Base-by-base conservation (phyloP, 345 rosid species). In the Noccaea bulbosa region DNA sequence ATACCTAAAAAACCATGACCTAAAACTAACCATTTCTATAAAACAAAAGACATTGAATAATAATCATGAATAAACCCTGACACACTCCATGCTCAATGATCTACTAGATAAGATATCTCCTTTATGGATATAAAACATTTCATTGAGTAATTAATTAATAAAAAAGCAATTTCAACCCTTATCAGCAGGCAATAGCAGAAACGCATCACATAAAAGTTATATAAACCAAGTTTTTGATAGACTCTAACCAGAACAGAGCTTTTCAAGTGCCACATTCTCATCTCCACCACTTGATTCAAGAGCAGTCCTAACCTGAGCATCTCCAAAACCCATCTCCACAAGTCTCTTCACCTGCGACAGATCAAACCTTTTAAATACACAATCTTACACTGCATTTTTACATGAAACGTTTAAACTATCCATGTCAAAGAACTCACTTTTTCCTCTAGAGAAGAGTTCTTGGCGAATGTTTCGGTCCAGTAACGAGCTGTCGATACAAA, bases 381-480 rank as follows among this genome's bases (percentile, higher is more conserved):
- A 63, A 69, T 17, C 11, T 20, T 4, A 20, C 24, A 12, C 16
- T 51, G 8, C 56, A 41, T 53, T 41, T n/a, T 5, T 14, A 6
- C 6, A 11, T 15, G 24, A 73, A 57, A 22, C 22, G 20, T 11
- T 40, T 2, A 1, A 34, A 66, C 22, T 12, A 6, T 7, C 2
- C 41, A 58, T 22, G 8, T 34, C n/a, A 20, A 34, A 34, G 30
- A 40, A 50, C 78, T 55, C 76, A 95, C 99, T 88, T 95, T 95
- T 76, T 90, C 97, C 73, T 88, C 99, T 43, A 85, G 79, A 61
- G 89, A 80, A 46, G 96, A 90, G 59, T 73, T 67, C 92, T 87
- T 95, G 65, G 98, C 99, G 78, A 92, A 95, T 60, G 84, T 81
- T 75, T 88, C 97, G 8, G 99, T 95, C 99, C 99, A 95, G 81